These are phyloP conservation scores for Sarocladium kiliense DNA, from an alignment of 2,329 filamentous ascomycete species.

Conservation along the genomic window DNA sequence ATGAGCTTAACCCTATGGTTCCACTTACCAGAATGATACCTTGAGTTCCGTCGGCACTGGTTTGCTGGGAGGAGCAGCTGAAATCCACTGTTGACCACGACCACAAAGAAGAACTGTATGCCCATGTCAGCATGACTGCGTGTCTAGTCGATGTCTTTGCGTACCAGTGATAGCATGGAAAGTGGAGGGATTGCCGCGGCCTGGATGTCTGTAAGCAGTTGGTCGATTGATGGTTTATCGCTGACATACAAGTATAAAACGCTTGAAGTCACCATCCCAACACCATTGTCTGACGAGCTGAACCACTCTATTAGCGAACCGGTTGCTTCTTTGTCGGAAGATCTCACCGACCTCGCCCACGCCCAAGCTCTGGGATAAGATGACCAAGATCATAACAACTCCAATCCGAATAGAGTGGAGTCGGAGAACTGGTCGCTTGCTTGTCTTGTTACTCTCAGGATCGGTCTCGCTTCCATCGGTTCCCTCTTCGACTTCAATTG, in stretches of 20 bases:
- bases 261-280: too few species aligned
- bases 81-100: slow-evolving; percentile 19
- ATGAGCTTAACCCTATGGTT: too few species aligned
- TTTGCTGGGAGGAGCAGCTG: slow-evolving; percentile 19
- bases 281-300: too few species aligned
- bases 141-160: too few species aligned
- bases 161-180: too few species aligned
- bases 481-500: slow-evolving; percentile 21
- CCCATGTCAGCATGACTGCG: too few species aligned
- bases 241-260: too few species aligned
- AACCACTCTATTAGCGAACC: too few species aligned
- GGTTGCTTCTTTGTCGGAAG: too few species aligned
- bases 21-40: slow-evolving; percentile 18
- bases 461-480: slow-evolving; percentile 16
- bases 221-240: too few species aligned
- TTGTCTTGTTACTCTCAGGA: slow-evolving; percentile 13
- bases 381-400: slow-evolving; percentile 20
- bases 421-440: slow-evolving; percentile 15
- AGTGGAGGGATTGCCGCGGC: too few species aligned
- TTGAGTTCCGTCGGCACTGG: slow-evolving; percentile 19
- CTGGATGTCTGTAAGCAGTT: too few species aligned
- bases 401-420: slow-evolving; percentile 20
- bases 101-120: slow-evolving; percentile 23
- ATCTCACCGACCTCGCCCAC: slow-evolving; percentile 19
- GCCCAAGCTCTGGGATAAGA: slow-evolving; percentile 20